phyloP scores from a whole-genome alignment of 2,329 filamentous ascomycete genomes.

The Aspergillus pseudonomiae region DNA sequence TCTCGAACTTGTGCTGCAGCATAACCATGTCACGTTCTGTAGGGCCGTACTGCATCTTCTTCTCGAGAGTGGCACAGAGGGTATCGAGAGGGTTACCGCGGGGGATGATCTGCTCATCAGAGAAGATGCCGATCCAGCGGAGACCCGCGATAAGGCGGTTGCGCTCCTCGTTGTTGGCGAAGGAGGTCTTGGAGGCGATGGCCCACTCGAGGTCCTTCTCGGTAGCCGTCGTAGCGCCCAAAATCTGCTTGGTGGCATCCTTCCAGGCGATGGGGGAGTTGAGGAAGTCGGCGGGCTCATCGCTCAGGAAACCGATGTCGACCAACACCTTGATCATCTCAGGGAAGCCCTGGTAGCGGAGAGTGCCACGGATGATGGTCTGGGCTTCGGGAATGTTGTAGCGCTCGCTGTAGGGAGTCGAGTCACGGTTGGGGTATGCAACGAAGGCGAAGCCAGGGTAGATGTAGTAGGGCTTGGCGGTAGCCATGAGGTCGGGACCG shows the following conservation, averaged over 20 bases:
- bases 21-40: constrained; percentile 84
- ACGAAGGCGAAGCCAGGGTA: constrained; percentile 89
- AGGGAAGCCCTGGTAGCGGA: constrained; percentile 87
- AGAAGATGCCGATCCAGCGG: constrained; percentile 71
- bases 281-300: constrained; percentile 67
- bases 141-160: constrained; percentile 71
- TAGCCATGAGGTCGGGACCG: constrained; percentile 75
- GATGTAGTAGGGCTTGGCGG: constrained; percentile 87
- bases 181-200: constrained; percentile 74
- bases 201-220: constrained; percentile 73
- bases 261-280: constrained; percentile 75
- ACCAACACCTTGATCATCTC: constrained; percentile 86
- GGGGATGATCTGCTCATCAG: constrained; percentile 68
- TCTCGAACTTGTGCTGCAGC: constrained; percentile 67
- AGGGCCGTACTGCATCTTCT: constrained; percentile 86
- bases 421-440: constrained; percentile 91
- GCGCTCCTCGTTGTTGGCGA: constrained; percentile 69
- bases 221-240: constrained; percentile 67
- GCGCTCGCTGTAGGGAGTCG: constrained; percentile 80
- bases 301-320: constrained; percentile 84
- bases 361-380: constrained; percentile 80
- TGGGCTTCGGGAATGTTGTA: constrained; percentile 86
- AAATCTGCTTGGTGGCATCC: constrained; percentile 76
- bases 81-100: constrained; percentile 83
- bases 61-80: constrained; percentile 83